Evolutionary conservation across 148 eudicot genomes (phyloP), one percentile per base, ranked within the genome.

Genomic region (Selenicereus undatus): DNA sequence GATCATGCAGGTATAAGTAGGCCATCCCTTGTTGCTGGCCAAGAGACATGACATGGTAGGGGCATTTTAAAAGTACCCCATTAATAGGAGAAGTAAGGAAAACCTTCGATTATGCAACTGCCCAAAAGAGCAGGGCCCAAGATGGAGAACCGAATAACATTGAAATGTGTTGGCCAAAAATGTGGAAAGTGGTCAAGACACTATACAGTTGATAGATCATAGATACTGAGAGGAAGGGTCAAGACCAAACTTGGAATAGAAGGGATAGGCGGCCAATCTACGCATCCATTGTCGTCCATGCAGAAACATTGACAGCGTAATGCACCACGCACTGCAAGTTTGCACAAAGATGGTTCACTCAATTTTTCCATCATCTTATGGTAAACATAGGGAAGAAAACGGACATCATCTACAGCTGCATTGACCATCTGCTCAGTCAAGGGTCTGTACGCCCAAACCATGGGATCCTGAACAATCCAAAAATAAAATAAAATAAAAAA

Each of bases 321-420:
- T 48, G 68, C 54, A 54, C 85, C 81, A 3, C 81, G 81, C 78
- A 83, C 78, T 32, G 81, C 81, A 35, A 83, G 81, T 83, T 83
- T 83, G 81, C 81, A 78, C 73, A 83, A 54, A 45, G 54, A 83
- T 78, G 71, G 75, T 66, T 78, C 81, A 73, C 78, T 83, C 35
- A 83, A 52, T 43, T 32, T 68, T 70, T 73, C 81, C 85, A 83
- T 83, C 27, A 83, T 83, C 78, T 36, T 74, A 78, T 74, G 78
- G 70, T 74, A 80, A 24, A 83, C 36, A 78, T 83, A 83, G 70
- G 27, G 85, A 66, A 83, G 85, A 74, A 83, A 78, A 65, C 85
- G 85, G 74, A 83, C 85, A 78, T 83, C 85, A 74, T 78, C 85
- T 5, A 78, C 78, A 26, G 85, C 85, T 64, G 85, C 77, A 83